Percentiles rank a stretch among this genome's conserved stretches.
Evolutionary conservation across 495 filamentous ascomycete species (phyloP).

Genomic region (Xylaria grammica): DNA sequence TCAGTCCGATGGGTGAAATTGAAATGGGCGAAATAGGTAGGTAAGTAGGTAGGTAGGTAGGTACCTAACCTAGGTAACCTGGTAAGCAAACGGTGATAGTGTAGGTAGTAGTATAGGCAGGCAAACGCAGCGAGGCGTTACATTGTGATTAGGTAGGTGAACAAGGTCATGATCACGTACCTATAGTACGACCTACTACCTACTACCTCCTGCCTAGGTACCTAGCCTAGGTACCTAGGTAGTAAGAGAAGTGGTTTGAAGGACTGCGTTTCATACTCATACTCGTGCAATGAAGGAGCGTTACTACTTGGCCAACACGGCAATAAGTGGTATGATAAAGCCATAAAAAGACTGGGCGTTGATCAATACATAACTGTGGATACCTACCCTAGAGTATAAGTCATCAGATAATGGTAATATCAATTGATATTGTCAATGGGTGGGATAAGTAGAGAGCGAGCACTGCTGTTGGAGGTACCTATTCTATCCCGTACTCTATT

Average conservation of each 20-base stretch:
- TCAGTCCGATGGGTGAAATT: not conserved
- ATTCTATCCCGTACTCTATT: too few relatives aligned
- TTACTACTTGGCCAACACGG: not conserved
- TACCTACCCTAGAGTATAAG: too few relatives aligned
- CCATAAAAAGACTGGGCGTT: not conserved
- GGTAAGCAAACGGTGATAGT: too few relatives aligned
- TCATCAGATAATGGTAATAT: too few relatives aligned
- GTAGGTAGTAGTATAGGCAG: too few relatives aligned
- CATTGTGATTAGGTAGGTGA: not conserved
- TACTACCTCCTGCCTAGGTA: not conserved
- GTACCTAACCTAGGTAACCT: too few relatives aligned
- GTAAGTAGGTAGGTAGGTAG: constrained; percentile 1
- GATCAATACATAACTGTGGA: not conserved
- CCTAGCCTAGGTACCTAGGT: not conserved
- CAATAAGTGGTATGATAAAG: constrained; percentile 1
- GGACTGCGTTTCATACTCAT: not conserved
- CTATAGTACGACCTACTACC: too few relatives aligned
- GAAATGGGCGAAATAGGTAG: too few relatives aligned
- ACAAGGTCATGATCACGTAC: too few relatives aligned
- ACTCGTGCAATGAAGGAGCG: not conserved
- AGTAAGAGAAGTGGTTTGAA: not conserved
- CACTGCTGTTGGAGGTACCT: too few relatives aligned
- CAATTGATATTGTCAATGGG: too few relatives aligned
- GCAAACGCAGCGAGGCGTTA: not conserved
- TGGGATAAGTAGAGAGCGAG: too few relatives aligned